Evolutionary conservation across 1,284 basidiomycete species (phyloP).

Genomic region (Mycosarcoma maydis): DNA sequence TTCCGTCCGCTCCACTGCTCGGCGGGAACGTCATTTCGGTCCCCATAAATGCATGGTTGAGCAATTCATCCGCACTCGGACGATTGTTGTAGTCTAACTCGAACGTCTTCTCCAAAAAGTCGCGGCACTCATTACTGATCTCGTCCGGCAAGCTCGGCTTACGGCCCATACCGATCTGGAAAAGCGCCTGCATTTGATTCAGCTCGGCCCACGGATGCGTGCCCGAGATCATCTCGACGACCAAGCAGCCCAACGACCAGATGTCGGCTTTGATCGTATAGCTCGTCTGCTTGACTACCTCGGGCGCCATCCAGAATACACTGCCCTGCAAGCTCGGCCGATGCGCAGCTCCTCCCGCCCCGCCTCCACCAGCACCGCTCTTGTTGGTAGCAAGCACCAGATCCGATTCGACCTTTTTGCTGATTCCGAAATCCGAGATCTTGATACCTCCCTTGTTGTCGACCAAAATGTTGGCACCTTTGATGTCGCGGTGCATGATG

Average conservation of each 20-base stretch:
- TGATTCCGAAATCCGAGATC: conserved; percentile 98
- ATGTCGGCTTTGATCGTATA: conserved; percentile 97
- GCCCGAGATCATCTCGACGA: conserved; percentile 98
- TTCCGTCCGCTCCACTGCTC: not conserved
- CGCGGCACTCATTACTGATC: conserved; percentile 54
- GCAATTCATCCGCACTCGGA: conserved; percentile 55
- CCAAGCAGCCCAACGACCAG: conserved; percentile 96
- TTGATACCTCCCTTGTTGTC: conserved; percentile 99
- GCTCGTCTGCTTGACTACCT: conserved; percentile 93
- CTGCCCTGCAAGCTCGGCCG: conserved; percentile 93
- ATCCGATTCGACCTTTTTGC: conserved; percentile 92
- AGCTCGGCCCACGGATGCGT: conserved; percentile 96
- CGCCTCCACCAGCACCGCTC: conserved; percentile 12
- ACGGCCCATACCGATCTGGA: conserved; percentile 60
- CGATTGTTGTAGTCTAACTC: conserved; percentile 60
- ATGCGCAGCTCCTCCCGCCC: conserved; percentile 69
- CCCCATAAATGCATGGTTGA: conserved; percentile 60
- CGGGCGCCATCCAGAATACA: conserved; percentile 82
- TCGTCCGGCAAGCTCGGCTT: conserved; percentile 60
- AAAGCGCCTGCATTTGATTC: conserved; percentile 82
- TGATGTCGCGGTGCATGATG: conserved; percentile 98
- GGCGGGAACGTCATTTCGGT: conserved; percentile 32
- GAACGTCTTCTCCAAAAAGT: conserved; percentile 61
- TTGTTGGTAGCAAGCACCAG: conserved; percentile 39
- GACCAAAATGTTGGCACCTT: conserved; percentile 96